Conservation (phyloP, 2,329 filamentous ascomycete species). For the Penicillium palitans region DNA sequence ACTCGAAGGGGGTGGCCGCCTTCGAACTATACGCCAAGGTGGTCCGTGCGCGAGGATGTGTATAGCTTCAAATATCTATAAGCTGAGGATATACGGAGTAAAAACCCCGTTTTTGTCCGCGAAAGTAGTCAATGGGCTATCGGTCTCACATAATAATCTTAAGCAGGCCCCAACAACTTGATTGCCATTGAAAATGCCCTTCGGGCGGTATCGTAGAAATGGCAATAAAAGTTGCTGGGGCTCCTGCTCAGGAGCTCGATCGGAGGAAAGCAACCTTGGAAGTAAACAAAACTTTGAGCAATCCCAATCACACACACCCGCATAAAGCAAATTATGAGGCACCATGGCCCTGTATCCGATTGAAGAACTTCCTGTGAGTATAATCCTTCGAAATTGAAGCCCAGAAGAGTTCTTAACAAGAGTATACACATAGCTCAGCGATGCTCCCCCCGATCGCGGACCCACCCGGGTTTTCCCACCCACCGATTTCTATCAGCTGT, state of each 20-base stretch:
- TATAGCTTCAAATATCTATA: slow-evolving; percentile 5
- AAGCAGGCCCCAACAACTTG: neutral
- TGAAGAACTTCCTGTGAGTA: neutral
- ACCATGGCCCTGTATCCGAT: neutral
- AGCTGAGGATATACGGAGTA: neutral
- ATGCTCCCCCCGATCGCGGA: neutral
- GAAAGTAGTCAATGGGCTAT: neutral
- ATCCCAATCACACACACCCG: neutral
- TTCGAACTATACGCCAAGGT: neutral
- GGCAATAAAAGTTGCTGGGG: neutral
- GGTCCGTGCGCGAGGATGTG: neutral
- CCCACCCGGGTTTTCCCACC: neutral
- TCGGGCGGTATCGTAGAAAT: neutral
- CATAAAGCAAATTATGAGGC: neutral
- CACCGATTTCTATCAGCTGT: neutral
- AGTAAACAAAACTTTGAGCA: neutral
- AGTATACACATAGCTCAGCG: neutral
- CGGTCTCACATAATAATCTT: no score
- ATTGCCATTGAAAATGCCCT: neutral
- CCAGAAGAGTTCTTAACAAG: neutral
- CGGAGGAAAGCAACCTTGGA: neutral
- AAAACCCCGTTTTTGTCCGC: neutral
- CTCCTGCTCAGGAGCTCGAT: neutral
- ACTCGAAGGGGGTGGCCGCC: neutral
- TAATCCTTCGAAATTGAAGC: neutral